These are phyloP conservation scores for Fusarium sp. DNA, from an alignment of 2,329 filamentous ascomycete species.

Conservation along the genomic window DNA sequence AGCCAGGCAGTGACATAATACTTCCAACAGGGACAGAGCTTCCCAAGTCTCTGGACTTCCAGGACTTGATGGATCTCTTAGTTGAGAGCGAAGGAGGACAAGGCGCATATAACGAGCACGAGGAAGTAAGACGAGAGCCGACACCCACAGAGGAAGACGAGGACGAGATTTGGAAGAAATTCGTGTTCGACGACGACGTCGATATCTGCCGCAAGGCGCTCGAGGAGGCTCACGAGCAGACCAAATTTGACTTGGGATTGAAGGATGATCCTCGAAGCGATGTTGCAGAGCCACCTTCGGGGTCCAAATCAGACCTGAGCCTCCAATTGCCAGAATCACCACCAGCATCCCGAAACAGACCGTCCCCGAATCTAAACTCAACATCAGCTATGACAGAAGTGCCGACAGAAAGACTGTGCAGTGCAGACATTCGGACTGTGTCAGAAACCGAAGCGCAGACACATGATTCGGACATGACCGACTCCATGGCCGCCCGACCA, in stretches of 20 bases:
- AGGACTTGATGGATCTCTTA: constrained; percentile 44
- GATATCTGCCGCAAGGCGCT: constrained; percentile 41
- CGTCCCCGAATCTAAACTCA: background rate
- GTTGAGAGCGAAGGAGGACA: constrained; percentile 24
- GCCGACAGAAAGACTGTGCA: background rate
- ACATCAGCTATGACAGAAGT: constrained; percentile 3
- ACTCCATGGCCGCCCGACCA: constrained; percentile 31
- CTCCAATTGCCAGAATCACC: background rate
- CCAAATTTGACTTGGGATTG: constrained; percentile 27
- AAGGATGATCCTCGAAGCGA: constrained; percentile 26
- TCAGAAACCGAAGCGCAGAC: constrained; percentile 14
- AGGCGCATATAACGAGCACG: background rate
- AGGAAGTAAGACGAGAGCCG: background rate
- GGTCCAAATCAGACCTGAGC: background rate
- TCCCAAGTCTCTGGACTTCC: constrained; percentile 22
- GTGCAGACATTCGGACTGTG: constrained; percentile 3
- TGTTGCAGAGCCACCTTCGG: constrained; percentile 39
- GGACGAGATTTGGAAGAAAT: constrained; percentile 51
- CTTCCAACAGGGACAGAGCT: constrained; percentile 12
- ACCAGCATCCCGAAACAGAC: too few species aligned
- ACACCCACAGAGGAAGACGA: constrained; percentile 42
- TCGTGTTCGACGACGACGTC: constrained; percentile 44
- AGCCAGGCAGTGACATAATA: constrained; percentile 8
- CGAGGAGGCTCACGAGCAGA: constrained; percentile 42
- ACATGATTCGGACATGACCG: constrained; percentile 19